These are phyloP conservation scores for Pichia sp. DNA, from an alignment of 1,139 yeast species.

Conservation along the genomic window DNA sequence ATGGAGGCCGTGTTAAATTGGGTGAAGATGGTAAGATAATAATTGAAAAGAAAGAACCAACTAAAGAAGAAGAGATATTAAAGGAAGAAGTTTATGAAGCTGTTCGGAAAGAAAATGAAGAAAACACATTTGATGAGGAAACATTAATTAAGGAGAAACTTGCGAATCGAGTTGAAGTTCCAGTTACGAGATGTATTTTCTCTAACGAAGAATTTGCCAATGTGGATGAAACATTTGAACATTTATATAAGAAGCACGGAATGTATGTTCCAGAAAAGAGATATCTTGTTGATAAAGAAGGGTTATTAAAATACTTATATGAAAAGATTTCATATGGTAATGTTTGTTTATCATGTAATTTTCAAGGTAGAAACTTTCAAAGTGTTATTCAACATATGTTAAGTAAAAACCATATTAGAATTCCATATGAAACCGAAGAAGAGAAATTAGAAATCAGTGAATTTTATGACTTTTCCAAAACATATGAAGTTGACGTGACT, in stretches of 20 bases:
- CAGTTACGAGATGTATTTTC: conserved; percentile 71
- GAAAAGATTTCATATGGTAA: conserved; percentile 84
- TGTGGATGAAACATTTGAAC: conserved; percentile 60
- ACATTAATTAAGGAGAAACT: conserved; percentile 53
- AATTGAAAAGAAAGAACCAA: conserved; percentile 14
- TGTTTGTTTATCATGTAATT: conserved; percentile 76
- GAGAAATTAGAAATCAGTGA: conserved; percentile 76
- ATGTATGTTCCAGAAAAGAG: conserved; percentile 78
- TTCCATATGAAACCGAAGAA: conserved; percentile 81
- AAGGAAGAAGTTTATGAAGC: conserved; percentile 19
- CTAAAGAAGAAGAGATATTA: conserved; percentile 16
- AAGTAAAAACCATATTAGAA: conserved; percentile 77
- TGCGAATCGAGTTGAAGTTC: conserved; percentile 59
- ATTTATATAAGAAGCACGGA: conserved; percentile 76
- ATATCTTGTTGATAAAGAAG: conserved; percentile 62
- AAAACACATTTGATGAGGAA: conserved; percentile 32
- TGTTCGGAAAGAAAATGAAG: conserved; percentile 20
- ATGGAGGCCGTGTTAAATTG: conserved; percentile 30
- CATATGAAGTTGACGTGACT: conserved; percentile 43
- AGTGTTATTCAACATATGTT: conserved; percentile 89
- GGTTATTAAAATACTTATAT: conserved; percentile 67
- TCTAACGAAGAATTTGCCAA: conserved; percentile 43
- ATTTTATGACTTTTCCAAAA: conserved; percentile 77
- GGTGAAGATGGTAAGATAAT: conserved; percentile 22
- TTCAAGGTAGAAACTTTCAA: conserved; percentile 76